Evolutionary conservation across 495 filamentous ascomycete species (phyloP).

Genomic region (Penicillium cinerascens): DNA sequence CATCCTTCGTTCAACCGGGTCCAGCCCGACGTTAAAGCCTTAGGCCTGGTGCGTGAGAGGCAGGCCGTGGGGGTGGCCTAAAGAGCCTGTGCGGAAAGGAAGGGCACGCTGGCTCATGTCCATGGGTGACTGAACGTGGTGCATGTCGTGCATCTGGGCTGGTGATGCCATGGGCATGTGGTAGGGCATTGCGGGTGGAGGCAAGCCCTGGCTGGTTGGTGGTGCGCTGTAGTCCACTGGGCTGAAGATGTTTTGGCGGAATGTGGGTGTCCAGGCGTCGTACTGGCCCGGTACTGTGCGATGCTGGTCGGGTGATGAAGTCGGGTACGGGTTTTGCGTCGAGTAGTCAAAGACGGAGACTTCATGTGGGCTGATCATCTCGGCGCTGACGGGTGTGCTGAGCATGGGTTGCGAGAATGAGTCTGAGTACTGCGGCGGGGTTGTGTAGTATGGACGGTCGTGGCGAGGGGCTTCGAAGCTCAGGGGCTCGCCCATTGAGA

Average conservation of each 20-base stretch:
- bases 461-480: conserved; percentile 32
- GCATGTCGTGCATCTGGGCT: conserved; percentile 31
- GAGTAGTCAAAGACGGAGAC: conserved; percentile 34
- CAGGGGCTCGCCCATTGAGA: conserved; percentile 31
- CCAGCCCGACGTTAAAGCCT: conserved; percentile 23
- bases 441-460: conserved; percentile 31
- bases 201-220: conserved; percentile 21
- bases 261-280: conserved; percentile 38
- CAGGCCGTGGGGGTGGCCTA: conserved; percentile 31
- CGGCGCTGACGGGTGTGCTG: conserved; percentile 28
- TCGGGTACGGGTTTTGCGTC: conserved; percentile 22
- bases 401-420: conserved; percentile 34
- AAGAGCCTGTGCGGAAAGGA: conserved; percentile 33
- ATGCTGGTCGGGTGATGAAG: conserved; percentile 24
- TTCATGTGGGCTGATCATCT: conserved; percentile 33
- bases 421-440: conserved; percentile 33
- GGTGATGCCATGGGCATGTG: conserved; percentile 32
- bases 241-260: conserved; percentile 40
- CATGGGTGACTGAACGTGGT: conserved; percentile 18
- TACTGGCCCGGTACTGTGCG: conserved; percentile 24
- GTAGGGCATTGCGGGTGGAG: conserved; percentile 27
- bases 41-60: conserved; percentile 23
- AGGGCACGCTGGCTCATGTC: conserved; percentile 20
- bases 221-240: conserved; percentile 33
- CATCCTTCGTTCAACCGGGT: conserved; percentile 14